Evolutionary conservation across 2,329 filamentous ascomycete species (phyloP), one percentile per base, ranked within the genome.

Genomic region (Trichoderma simmonsii): DNA sequence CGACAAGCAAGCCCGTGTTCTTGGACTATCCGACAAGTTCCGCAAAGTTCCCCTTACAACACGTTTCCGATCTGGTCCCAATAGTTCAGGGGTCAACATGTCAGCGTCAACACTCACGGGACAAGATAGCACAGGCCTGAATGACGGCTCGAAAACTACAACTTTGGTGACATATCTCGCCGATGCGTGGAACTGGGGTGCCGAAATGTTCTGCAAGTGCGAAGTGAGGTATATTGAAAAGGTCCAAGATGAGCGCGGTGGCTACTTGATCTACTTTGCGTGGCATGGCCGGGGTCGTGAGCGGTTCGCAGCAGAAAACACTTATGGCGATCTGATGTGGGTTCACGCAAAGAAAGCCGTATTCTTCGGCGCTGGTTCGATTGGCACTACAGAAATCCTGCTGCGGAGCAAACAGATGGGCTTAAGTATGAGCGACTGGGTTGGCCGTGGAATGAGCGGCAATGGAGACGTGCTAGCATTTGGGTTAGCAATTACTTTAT

Each of bases 101-200:
- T 82, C 84, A 24, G 83, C 86, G 0, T 91, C 88, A 1, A 85
- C 85, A 0, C 81, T 90, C 26, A 88, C 88, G 0, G 90, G 90
- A 1, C 88, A 90, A 78, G 90, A 92, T 74, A 80, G 79, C 51
- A 91, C 89, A 0, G 90, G 90, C 1, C 75, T 91, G 72, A 92
- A 92, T 75, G 90, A 92, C 77, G 89, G 89, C 2, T 91, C 88
- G 34, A 92, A 92, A 79, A 91, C 86, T 21, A 90, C 87, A 12
- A 91, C 88, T 0, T 82, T 90, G 1, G 88, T 91, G 48, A 92
- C 90, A 0, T 92, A 92, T 75, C 81, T 92, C 8, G 85, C 88
- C 8, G 90, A 92, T 78, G 90, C 91, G 2, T 92, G 90, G 90
- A 91, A 91, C 76, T 91, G 89, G 89, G 91, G 90, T 9, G 89